Evolutionary conservation across 1,284 basidiomycete species (phyloP).

Genomic region (Singerocomus inundabilis): DNA sequence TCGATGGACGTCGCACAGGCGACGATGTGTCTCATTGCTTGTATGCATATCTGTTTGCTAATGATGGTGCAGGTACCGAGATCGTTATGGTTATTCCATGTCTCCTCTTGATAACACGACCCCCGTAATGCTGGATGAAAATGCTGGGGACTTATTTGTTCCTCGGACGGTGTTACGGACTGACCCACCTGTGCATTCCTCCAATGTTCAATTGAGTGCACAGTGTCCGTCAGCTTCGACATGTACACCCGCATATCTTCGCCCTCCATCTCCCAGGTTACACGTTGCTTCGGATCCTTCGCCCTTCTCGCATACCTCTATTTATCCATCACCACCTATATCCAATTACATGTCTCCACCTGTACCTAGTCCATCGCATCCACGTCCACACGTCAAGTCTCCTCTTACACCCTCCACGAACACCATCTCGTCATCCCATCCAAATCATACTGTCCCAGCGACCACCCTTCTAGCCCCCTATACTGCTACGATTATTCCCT

Average conservation of each 20-base stretch:
- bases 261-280: slow-evolving; percentile 31
- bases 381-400: slow-evolving; percentile 33
- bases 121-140: slow-evolving; percentile 30
- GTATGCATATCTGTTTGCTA: slow-evolving; percentile 22
- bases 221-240: slow-evolving; percentile 8
- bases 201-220: slow-evolving; percentile 6
- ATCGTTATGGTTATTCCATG: slow-evolving; percentile 34
- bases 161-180: slow-evolving; percentile 28
- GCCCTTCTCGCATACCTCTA: slow-evolving; percentile 27
- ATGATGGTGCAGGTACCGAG: slow-evolving; percentile 26
- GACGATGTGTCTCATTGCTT: slow-evolving; percentile 9
- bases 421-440: slow-evolving; percentile 25
- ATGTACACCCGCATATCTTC: slow-evolving; percentile 28
- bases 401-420: slow-evolving; percentile 37
- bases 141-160: slow-evolving; percentile 14
- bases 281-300: slow-evolving; percentile 28
- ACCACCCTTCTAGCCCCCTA: slow-evolving; percentile 54
- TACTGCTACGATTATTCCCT: slow-evolving; percentile 57
- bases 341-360: slow-evolving; percentile 23
- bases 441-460: slow-evolving; percentile 49
- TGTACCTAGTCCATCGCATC: slow-evolving; percentile 35
- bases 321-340: slow-evolving; percentile 33
- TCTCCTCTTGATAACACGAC: slow-evolving; percentile 32
- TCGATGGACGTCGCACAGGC: slow-evolving; percentile 13
- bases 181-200: slow-evolving; percentile 10